Conservation (phyloP, 2,329 filamentous ascomycete genomes). For the Colletotrichum sp. region DNA sequence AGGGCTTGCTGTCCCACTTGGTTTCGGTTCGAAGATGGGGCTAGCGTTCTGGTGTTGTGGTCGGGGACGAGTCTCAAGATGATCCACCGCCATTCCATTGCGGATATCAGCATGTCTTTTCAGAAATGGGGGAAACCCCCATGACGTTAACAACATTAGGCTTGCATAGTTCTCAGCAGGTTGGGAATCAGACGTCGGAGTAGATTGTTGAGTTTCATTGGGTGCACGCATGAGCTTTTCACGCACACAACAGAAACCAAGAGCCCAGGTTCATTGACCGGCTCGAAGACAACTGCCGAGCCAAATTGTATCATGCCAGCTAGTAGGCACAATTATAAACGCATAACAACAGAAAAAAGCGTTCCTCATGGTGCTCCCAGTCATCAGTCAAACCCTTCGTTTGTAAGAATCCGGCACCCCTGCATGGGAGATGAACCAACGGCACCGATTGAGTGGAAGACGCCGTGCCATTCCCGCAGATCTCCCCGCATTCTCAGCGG, state of each 20-base stretch:
- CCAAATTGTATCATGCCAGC: neutral
- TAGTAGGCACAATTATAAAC: too few relatives aligned
- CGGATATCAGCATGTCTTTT: neutral
- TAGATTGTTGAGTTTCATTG: neutral
- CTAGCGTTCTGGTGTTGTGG: neutral
- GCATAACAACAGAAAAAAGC: neutral
- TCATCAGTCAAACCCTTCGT: neutral
- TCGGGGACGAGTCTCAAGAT: neutral
- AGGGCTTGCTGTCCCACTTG: neutral
- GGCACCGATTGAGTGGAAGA: neutral
- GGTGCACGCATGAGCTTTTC: neutral
- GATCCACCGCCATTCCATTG: neutral
- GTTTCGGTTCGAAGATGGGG: neutral
- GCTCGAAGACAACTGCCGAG: accelerated
- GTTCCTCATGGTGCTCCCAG: neutral
- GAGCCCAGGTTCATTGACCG: neutral
- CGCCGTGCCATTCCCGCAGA: constrained; percentile 1
- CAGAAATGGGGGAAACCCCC: neutral
- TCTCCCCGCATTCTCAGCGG: constrained; percentile 11
- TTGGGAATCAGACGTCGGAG: too few relatives aligned
- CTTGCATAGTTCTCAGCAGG: neutral
- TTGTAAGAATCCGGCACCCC: neutral
- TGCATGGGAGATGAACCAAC: neutral
- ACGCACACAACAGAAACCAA: neutral
- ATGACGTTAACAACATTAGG: accelerated